phyloP scores from a whole-genome alignment of 164 flowering plant genomes.

The Houttuynia cordata region DNA sequence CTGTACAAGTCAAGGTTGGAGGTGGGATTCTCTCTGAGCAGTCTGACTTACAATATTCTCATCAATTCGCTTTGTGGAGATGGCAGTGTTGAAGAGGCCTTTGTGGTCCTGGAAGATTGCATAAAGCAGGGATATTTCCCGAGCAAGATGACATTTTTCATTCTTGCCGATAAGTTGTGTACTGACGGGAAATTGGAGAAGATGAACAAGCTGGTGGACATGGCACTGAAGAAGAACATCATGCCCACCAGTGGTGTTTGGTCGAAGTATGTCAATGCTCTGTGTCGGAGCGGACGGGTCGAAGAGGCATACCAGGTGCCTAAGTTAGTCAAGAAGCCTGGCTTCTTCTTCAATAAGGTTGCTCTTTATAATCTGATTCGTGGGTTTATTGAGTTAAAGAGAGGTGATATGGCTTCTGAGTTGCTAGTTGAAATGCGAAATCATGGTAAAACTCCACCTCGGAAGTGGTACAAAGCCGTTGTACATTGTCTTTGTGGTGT shows the following conservation, averaged over 20 bases:
- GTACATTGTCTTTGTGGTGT: slow-evolving; percentile 26
- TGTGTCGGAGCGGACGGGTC: slow-evolving; percentile 36
- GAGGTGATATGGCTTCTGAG: slow-evolving; percentile 57
- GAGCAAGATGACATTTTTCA: slow-evolving; percentile 34
- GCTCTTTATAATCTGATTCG: slow-evolving; percentile 34
- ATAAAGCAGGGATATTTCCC: slow-evolving; percentile 50
- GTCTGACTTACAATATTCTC: slow-evolving; percentile 50
- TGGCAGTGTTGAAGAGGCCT: slow-evolving; percentile 55
- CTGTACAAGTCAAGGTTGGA: slow-evolving; percentile 43
- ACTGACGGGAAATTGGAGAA: slow-evolving; percentile 49
- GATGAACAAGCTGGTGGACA: slow-evolving; percentile 43
- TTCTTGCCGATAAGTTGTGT: slow-evolving; percentile 50
- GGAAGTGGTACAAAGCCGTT: slow-evolving; percentile 34
- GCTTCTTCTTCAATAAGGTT: slow-evolving; percentile 10
- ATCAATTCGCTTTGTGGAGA: slow-evolving; percentile 52
- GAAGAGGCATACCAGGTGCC: slow-evolving; percentile 51
- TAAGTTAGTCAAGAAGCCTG: slow-evolving; percentile 17
- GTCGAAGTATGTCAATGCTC: too few relatives aligned
- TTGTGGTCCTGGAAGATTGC: slow-evolving; percentile 33
- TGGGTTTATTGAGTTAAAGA: slow-evolving; percentile 28
- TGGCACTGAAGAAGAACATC: slow-evolving; percentile 28
- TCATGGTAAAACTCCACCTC: slow-evolving; percentile 36
- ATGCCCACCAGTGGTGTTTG: too few relatives aligned
- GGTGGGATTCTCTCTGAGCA: slow-evolving; percentile 41
- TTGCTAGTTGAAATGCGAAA: slow-evolving; percentile 70